Base-by-base conservation (phyloP, 139 green algal species). In the Pleodorina starrii region DNA sequence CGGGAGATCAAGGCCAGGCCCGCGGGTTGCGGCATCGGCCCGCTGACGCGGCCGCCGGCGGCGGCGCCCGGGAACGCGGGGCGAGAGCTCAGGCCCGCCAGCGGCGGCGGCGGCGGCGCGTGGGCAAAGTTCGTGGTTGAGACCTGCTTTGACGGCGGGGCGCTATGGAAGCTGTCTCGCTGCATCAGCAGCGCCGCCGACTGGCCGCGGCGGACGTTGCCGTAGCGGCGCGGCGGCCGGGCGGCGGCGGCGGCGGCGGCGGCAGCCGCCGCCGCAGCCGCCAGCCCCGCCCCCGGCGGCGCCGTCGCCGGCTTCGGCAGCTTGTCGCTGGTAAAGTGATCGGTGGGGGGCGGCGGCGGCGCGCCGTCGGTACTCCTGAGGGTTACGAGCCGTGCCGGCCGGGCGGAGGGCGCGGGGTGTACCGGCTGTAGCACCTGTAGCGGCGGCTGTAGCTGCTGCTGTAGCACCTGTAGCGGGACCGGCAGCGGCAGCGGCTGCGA, bases 1-100 rank as follows among this genome's bases (percentile, higher is more conserved):
- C 75, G 75, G 7, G 46, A 48, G 29, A 83, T 83, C 42, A 83
- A 40, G 9, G 75, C 75, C 12, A 83, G 75, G 29, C 75, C 75
- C 5, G n/a, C 35, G 16, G 68, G 68, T 32, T 38, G 27, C 63
- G 25, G 68, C 38, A 32, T 48, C 14, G 38, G 19, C 36, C 35
- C 29, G 14, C 23, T 12, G 48, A 12, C 48, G 48, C 48, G 48
- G 48, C 10, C 48, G 48, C 48, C 12, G 48, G 48, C 48, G 48
- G 11, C 48, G 48, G 11, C 48, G n/a, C n/a, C n/a, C n/a, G n/a
- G n/a, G 11, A 57, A 21, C 48, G 48, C 48, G 11, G 10, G 48
- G 48, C 48, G 48, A 12, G 48, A 57, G 48, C 12, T 57, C 12
- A 57, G 11, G 12, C 48, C 12, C 11, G 48, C 11, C 48, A 12